Evolutionary conservation across 2,329 filamentous ascomycete genomes (phyloP), one percentile per base, ranked within the genome.

Genomic region (Sphaceloma murrayae): DNA sequence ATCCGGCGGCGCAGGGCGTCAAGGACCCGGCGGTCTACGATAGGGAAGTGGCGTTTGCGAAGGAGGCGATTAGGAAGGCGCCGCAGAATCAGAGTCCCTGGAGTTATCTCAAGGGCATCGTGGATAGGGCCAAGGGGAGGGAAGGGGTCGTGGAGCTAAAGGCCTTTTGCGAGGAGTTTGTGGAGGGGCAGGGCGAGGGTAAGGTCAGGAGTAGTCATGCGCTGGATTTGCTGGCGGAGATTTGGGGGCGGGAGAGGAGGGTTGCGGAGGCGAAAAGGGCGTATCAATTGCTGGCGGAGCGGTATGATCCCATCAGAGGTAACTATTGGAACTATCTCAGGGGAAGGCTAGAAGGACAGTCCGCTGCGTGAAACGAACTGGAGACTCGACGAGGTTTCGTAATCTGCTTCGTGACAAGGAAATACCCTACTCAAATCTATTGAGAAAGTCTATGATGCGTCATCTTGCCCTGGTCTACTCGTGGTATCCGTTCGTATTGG

Each of bases 1-100:
- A 69, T 8, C 59, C 60, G 24, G 61, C 51, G 51, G 62, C 53
- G 17, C 50, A 58, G 45, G 61, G 52, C 52, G 63, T 55, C 48
- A 62, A 47, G 56, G 66, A 52, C 51, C 66, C 70, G 18, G 72
- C 72, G 1, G 62, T 86, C 5, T 65, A 91, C 33, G 76, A 87
- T 50, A 70, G 82, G 24, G 91, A 98, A 67, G 63, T 94, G 29
- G 67, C 62, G 10, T 70, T 66, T 49, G 78, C 83, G 5, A 73
- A 85, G 65, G 69, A 73, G 36, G 84, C 83, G 58, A 85, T 94
- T 49, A 63, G 68, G 24, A 68, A 82, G 50, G 87, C 88, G 30
- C 91, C 91, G 34, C 88, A 96, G 71, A 98, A 96, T 62, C 84
- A 87, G 62, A 89, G 84, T 53, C 76, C 87, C 1, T 98, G 91